phyloP scores from a whole-genome alignment of 176 grass and related monocot species.

The Eragrostis curvula region DNA sequence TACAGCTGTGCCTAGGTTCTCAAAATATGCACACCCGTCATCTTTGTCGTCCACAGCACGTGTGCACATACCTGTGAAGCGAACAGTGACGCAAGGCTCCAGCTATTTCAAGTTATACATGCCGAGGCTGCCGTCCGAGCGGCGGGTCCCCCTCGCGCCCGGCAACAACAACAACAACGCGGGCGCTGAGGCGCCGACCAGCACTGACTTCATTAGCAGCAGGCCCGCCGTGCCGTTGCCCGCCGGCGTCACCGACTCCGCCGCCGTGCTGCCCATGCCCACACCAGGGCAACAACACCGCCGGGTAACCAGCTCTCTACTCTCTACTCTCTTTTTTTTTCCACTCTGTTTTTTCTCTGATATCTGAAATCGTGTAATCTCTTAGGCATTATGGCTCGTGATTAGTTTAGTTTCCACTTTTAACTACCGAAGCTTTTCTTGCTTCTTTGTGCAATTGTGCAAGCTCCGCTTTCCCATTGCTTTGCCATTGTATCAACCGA shows the following conservation, averaged over 20 bases:
- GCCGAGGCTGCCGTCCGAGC: conserved; percentile 56
- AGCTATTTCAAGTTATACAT: not conserved
- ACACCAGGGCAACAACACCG: conserved; percentile 46
- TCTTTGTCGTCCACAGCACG: not conserved
- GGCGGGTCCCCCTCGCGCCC: conserved; percentile 24
- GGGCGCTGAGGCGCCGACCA: conserved; percentile 31
- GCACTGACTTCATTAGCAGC: conserved; percentile 85
- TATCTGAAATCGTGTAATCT: too few relatives aligned
- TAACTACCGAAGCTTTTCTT: not conserved
- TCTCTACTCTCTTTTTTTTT: too few relatives aligned
- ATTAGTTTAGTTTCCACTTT: not conserved
- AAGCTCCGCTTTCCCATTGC: conserved; percentile 8
- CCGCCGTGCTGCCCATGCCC: conserved; percentile 74
- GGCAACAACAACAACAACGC: not conserved
- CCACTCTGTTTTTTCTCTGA: not conserved
- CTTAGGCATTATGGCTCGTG: too few relatives aligned
- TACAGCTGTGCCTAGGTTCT: too few relatives aligned
- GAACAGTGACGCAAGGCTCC: not conserved
- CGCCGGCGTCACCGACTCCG: conserved; percentile 71
- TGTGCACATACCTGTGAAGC: not conserved
- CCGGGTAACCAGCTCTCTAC: conserved; percentile 39
- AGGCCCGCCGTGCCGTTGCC: conserved; percentile 85
- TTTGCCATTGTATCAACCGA: not conserved
- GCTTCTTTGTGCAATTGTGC: conserved; percentile 34
- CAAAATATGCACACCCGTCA: not conserved